A percentile compares a stretch with the other conserved stretches of the same genome.
Evolutionary conservation across 768 basidiomycete genomes (phyloP).

Genomic region (Mycena leptocephala): DNA sequence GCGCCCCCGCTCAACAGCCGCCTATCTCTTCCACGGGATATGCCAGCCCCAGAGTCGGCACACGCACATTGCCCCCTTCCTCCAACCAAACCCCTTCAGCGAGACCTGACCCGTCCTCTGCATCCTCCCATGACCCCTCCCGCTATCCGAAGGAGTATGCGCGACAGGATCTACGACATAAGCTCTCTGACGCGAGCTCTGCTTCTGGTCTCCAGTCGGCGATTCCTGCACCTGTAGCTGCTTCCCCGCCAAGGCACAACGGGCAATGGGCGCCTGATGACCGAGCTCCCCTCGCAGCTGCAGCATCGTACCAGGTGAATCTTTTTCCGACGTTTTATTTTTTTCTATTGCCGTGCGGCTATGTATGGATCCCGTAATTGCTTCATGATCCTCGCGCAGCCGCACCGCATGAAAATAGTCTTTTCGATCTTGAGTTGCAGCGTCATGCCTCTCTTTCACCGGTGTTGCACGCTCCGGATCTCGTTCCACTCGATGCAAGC

Average conservation of each 20-base stretch:
- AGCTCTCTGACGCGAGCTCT: conserved; percentile 20
- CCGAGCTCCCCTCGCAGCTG: not conserved
- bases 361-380: conserved; percentile 34
- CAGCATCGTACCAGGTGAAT: conserved; percentile 30
- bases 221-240: conserved; percentile 25
- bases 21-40: conserved; percentile 8
- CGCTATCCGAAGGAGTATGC: conserved; percentile 28
- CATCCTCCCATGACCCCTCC: conserved; percentile 14
- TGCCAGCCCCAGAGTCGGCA: conserved; percentile 1
- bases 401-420: conserved; percentile 18
- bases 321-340: not conserved
- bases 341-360: conserved; percentile 5
- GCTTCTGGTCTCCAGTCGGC: conserved; percentile 25
- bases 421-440: conserved; percentile 10
- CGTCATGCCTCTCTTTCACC: conserved; percentile 31
- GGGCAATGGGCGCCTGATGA: conserved; percentile 19
- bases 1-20: conserved; percentile 25
- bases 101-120: conserved; percentile 7
- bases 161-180: conserved; percentile 29
- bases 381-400: conserved; percentile 30
- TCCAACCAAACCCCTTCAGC: conserved; percentile 17
- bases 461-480: conserved; percentile 30
- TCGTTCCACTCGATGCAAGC: conserved; percentile 20
- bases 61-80: conserved; percentile 11
- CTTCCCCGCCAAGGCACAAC: conserved; percentile 26